Evolutionary conservation across 805 yeast species (phyloP), one percentile per base, ranked within the genome.

Genomic region (Saccharomyces kudriavzevii): DNA sequence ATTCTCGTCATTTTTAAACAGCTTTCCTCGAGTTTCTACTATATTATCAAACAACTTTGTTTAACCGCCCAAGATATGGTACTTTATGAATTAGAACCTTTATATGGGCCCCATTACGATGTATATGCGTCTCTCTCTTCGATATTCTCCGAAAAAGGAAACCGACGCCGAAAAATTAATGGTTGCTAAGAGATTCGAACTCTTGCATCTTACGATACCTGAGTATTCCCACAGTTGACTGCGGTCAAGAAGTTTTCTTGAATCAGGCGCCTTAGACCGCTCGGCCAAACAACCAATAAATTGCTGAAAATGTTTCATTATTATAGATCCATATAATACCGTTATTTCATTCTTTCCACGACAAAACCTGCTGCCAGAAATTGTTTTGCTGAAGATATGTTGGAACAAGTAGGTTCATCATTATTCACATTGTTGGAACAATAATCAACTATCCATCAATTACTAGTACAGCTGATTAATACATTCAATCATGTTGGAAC

Each of bases 221-320:
- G 62, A 60, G 64, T 54, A 40, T 56, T 59, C 63, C 61, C 56
- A 52, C 52, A 52, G 52, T 40, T 26, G 26, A 47, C 54, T 52
- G 45, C 45, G 54, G 58, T 54, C 53, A 59, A 56, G 51, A 53
- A 35, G 29, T 17, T 17, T 29, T 58, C 63, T 59, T 61, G 63
- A 59, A 61, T 61, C 63, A 60, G 65, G 63, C 64, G 62, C 62
- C 65, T 61, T 61, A 61, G 61, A 60, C 65, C 63, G 63, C 63
- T 61, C 65, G 63, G 63, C 65, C 65, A 61, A 60, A 61, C 65
- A 61, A 61, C 63, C 65, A 30, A 10, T 40, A 50, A 24, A 14
- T 26, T 13, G 35, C 27, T 47, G 27, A n/a, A 45, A 14, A 24
- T 26, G 24, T 2, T 3, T 27, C 10, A 27, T 27, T 4, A 3